These are phyloP conservation scores for Pluteus cervinus DNA, from an alignment of 768 basidiomycete genomes.

Conservation along the genomic window DNA sequence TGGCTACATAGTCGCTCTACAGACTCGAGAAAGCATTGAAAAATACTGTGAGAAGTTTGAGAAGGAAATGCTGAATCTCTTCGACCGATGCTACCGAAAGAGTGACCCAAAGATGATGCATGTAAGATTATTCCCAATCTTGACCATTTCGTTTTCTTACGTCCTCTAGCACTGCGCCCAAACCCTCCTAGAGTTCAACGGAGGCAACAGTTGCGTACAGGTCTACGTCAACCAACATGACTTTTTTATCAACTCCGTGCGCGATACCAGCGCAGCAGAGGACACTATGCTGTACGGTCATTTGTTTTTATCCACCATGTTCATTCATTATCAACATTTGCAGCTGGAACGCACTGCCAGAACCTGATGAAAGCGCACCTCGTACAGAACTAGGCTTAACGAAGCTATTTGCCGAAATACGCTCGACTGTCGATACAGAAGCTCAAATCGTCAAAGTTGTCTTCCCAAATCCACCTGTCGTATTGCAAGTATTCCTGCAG, in stretches of 20 bases:
- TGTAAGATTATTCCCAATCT: constrained; percentile 41
- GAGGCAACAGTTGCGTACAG: constrained; percentile 93
- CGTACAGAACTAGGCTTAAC: constrained; percentile 73
- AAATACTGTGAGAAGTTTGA: constrained; percentile 98
- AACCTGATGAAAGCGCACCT: constrained; percentile 75
- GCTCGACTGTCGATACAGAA: constrained; percentile 89
- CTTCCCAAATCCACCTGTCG: constrained; percentile 92
- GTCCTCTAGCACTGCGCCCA: constrained; percentile 88
- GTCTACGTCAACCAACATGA: constrained; percentile 99
- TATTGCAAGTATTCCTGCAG: constrained; percentile 98
- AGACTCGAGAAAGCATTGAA: constrained; percentile 91
- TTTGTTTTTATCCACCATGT: not conserved
- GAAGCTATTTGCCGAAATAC: constrained; percentile 81
- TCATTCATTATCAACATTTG: constrained; percentile 2
- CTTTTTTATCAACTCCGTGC: constrained; percentile 95
- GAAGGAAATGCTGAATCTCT: constrained; percentile 95
- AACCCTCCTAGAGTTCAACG: constrained; percentile 95
- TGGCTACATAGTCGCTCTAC: constrained; percentile 3
- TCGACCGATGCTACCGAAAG: constrained; percentile 92
- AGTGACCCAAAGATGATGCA: constrained; percentile 99
- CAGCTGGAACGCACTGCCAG: constrained; percentile 79
- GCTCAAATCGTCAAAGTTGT: constrained; percentile 98
- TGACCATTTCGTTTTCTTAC: constrained; percentile 1
- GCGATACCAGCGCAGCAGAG: constrained; percentile 49
- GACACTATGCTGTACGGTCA: constrained; percentile 50